These are phyloP conservation scores for Botrytis hyacinthi DNA, from an alignment of 2,329 filamentous ascomycete species.

Conservation along the genomic window DNA sequence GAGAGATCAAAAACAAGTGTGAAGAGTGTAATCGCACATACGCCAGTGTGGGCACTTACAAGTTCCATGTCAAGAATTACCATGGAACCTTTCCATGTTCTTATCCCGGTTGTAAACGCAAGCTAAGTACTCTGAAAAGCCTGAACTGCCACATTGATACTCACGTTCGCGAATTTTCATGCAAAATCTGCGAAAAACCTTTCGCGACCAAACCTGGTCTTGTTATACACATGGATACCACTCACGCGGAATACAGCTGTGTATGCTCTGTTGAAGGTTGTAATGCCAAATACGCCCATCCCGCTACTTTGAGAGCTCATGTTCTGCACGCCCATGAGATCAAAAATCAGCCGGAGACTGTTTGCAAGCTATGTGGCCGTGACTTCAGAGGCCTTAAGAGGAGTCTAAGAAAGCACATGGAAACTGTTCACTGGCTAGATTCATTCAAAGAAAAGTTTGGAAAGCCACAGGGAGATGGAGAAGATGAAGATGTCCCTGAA, in stretches of 20 bases:
- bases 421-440: not conserved
- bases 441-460: not conserved
- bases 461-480: not conserved
- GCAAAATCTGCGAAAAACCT: not conserved
- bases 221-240: rapidly evolving
- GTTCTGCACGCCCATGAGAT: rapidly evolving
- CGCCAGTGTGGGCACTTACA: rapidly evolving
- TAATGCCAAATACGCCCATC: rapidly evolving
- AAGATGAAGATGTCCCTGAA: not conserved
- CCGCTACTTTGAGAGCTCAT: rapidly evolving
- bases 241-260: not conserved
- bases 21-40: not conserved
- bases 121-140: not conserved
- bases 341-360: not conserved
- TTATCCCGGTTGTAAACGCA: not conserved
- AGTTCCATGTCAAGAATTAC: not conserved
- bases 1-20: not conserved
- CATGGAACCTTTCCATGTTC: not conserved
- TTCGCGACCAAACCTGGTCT: rapidly evolving
- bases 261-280: not conserved
- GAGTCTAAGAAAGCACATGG: not conserved
- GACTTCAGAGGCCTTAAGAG: rapidly evolving
- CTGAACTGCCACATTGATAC: not conserved
- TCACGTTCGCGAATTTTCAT: not conserved
- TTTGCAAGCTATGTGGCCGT: not conserved